Evolutionary conservation across 2,329 filamentous ascomycete genomes (phyloP).

Genomic region (Dothiorella sarmentorum): DNA sequence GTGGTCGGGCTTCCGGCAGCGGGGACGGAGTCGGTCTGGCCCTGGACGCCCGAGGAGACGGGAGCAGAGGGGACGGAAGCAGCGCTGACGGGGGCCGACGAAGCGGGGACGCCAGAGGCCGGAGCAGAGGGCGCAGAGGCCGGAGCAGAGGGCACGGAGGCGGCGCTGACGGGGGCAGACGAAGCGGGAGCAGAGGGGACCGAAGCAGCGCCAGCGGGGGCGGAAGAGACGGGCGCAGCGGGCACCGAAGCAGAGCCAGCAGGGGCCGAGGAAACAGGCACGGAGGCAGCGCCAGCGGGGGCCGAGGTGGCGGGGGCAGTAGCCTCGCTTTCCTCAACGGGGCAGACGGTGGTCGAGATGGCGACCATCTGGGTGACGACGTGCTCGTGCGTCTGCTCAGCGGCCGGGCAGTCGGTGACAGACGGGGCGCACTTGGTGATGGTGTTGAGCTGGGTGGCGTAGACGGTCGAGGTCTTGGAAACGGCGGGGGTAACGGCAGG

Average conservation of each 20-base stretch:
- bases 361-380: conserved; percentile 24
- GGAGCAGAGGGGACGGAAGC: background rate
- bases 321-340: conserved; percentile 22
- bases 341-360: conserved; percentile 42
- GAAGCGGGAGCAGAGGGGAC: background rate
- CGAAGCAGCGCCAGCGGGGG: background rate
- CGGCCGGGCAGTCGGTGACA: conserved; percentile 21
- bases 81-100: background rate
- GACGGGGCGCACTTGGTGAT: conserved; percentile 13
- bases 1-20: background rate
- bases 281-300: background rate
- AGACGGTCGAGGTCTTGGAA: conserved; percentile 6
- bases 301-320: background rate
- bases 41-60: background rate
- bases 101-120: background rate
- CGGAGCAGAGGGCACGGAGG: background rate
- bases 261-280: background rate
- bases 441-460: conserved; percentile 17
- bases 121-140: background rate
- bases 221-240: background rate
- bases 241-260: background rate
- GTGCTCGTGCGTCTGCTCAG: conserved; percentile 18
- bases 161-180: background rate
- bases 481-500: too few species aligned
- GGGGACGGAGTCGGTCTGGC: background rate